Percentiles rank a stretch among this genome's conserved stretches.
phyloP scores from a whole-genome alignment of 192 early-diverging fungal species.

The Linnemannia zychae region DNA sequence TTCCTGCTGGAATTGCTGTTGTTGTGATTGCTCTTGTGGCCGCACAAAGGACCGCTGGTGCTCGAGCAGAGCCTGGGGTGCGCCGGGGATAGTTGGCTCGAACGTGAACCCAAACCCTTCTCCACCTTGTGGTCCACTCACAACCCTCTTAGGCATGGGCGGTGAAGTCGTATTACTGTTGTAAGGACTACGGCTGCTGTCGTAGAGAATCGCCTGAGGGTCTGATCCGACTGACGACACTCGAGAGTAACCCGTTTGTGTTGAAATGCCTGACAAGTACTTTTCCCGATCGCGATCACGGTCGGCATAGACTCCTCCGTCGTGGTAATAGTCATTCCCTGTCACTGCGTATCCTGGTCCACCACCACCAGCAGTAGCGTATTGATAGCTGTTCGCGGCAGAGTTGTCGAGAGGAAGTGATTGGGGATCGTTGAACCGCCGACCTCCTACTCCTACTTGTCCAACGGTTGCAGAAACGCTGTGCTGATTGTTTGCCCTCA shows the following conservation, averaged over 20 bases:
- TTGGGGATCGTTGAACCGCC: constrained; percentile 22
- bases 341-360: neutral
- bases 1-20: neutral
- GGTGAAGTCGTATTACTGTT: neutral
- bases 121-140: constrained; percentile 38
- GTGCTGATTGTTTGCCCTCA: too few species aligned
- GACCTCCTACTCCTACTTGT: neutral
- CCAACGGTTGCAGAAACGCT: neutral
- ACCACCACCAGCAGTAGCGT: neutral
- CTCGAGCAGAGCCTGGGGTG: constrained; percentile 36
- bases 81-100: constrained; percentile 16
- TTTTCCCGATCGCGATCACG: constrained; percentile 8
- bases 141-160: constrained; percentile 16
- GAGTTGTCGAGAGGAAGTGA: neutral
- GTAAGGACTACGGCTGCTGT: neutral
- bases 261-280: constrained; percentile 1
- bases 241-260: constrained; percentile 17
- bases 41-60: neutral
- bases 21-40: neutral
- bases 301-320: neutral
- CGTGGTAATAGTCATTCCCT: neutral
- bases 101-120: constrained; percentile 17
- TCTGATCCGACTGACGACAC: constrained; percentile 7
- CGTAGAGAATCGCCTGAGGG: constrained; percentile 9
- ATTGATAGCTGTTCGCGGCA: neutral